A percentile compares a stretch with the other conserved stretches of the same genome.
These are phyloP conservation scores for Akanthomyces uredinophilus DNA, from an alignment of 2,329 filamentous ascomycete genomes.

Conservation along the genomic window DNA sequence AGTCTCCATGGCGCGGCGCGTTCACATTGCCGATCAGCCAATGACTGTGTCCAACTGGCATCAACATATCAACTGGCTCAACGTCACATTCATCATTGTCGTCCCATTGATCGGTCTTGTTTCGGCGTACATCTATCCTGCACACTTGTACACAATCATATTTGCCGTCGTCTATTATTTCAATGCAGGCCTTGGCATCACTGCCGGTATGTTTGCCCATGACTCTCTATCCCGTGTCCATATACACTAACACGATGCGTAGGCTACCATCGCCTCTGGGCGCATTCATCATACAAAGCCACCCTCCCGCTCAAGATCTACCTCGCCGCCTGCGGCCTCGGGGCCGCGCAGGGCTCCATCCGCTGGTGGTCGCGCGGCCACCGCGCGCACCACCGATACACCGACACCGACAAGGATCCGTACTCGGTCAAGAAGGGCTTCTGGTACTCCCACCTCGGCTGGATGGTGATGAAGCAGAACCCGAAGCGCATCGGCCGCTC, in stretches of 20 bases:
- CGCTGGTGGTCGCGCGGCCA: slow-evolving; percentile 87
- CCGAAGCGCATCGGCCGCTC: slow-evolving; percentile 82
- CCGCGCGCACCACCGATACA: slow-evolving; percentile 85
- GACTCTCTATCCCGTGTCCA: not conserved
- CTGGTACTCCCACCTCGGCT: slow-evolving; percentile 72
- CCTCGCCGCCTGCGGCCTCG: slow-evolving; percentile 74
- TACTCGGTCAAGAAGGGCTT: slow-evolving; percentile 88
- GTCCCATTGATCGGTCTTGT: slow-evolving; percentile 70
- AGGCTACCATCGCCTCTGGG: slow-evolving; percentile 67
- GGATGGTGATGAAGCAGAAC: slow-evolving; percentile 94
- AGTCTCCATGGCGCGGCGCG: not conserved
- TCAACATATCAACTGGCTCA: slow-evolving; percentile 92
- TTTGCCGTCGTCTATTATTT: slow-evolving; percentile 73
- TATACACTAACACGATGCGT: not conserved
- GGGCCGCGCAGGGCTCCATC: slow-evolving; percentile 79
- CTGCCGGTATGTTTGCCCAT: slow-evolving; percentile 46
- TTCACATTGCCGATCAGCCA: slow-evolving; percentile 74
- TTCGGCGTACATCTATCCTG: slow-evolving; percentile 64
- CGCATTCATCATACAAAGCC: slow-evolving; percentile 79
- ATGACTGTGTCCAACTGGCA: slow-evolving; percentile 82
- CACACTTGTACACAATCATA: slow-evolving; percentile 59
- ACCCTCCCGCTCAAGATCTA: slow-evolving; percentile 72
- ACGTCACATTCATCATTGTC: slow-evolving; percentile 72
- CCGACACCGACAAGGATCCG: slow-evolving; percentile 87
- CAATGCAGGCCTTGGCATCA: slow-evolving; percentile 69